These are phyloP conservation scores for Nematodospora valgi DNA, from an alignment of 805 yeast genomes.

Conservation along the genomic window DNA sequence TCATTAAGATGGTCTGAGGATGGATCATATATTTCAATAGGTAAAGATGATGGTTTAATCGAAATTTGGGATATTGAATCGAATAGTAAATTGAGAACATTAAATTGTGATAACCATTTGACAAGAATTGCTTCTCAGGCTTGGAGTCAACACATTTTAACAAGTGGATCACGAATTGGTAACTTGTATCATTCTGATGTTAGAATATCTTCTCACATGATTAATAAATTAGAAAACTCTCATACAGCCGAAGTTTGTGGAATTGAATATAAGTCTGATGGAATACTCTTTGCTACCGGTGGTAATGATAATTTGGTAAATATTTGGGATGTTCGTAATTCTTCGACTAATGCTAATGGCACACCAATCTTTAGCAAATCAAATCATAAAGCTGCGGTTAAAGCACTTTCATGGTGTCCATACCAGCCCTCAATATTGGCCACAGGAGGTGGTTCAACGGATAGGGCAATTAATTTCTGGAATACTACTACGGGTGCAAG, in stretches of 20 bases:
- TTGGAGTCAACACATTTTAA: constrained; percentile 79
- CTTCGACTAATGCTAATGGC: constrained; percentile 32
- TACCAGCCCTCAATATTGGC: constrained; percentile 77
- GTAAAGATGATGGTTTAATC: constrained; percentile 75
- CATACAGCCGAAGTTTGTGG: constrained; percentile 95
- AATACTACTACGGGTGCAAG: constrained; percentile 88
- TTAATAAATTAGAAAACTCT: constrained; percentile 43
- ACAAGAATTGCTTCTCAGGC: constrained; percentile 79
- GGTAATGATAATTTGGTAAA: constrained; percentile 93
- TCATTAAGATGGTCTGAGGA: constrained; percentile 90
- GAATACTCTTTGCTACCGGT: constrained; percentile 82
- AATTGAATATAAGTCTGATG: constrained; percentile 78
- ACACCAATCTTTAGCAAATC: constrained; percentile 71
- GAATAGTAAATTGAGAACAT: constrained; percentile 68
- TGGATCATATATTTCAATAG: constrained; percentile 81
- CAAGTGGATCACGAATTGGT: constrained; percentile 88
- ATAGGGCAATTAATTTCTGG: constrained; percentile 90
- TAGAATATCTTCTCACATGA: constrained; percentile 73
- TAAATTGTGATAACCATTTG: constrained; percentile 59
- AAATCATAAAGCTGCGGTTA: constrained; percentile 90
- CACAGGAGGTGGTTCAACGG: constrained; percentile 96
- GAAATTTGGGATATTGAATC: constrained; percentile 94
- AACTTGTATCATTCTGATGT: constrained; percentile 87
- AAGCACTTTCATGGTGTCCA: constrained; percentile 95
- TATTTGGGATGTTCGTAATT: constrained; percentile 82